A percentile compares a stretch with the other conserved stretches of the same genome.
phyloP scores from a whole-genome alignment of 345 rosid species.

The Hibiscus mutabilis region DNA sequence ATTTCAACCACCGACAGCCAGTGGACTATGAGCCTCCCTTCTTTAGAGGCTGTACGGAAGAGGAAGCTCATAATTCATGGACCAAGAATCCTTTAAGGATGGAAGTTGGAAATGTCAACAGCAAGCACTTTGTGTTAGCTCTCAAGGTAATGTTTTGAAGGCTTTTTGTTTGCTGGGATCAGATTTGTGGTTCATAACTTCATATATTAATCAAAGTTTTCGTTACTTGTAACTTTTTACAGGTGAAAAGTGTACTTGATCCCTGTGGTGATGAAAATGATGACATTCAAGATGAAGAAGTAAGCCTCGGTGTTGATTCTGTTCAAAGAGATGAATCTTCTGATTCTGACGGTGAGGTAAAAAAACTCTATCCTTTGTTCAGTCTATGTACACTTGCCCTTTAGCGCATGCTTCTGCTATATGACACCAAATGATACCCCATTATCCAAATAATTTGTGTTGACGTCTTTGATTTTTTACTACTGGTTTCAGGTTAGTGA shows the following conservation, averaged over 20 bases:
- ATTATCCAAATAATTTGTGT: background rate
- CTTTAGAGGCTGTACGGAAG: constrained; percentile 67
- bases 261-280: constrained; percentile 75
- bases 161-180: constrained; percentile 5
- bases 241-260: constrained; percentile 47
- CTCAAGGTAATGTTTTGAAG: constrained; percentile 46
- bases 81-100: constrained; percentile 48
- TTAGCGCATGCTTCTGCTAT: background rate
- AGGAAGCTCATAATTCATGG: constrained; percentile 81
- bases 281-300: constrained; percentile 37
- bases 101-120: constrained; percentile 68
- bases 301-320: constrained; percentile 61
- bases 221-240: constrained; percentile 15
- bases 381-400: background rate
- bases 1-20: constrained; percentile 5
- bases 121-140: constrained; percentile 85
- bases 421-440: background rate
- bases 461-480: constrained; percentile 2
- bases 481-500: constrained; percentile 48
- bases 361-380: constrained; percentile 7
- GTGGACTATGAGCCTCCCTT: too few relatives aligned
- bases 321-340: constrained; percentile 49
- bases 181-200: background rate
- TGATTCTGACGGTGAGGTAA: constrained; percentile 85
- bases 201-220: constrained; percentile 1